A percentile compares a stretch with the other conserved stretches of the same genome.
These are phyloP conservation scores for Microbotryum saponariae DNA, from an alignment of 1,284 basidiomycete species.

Conservation along the genomic window DNA sequence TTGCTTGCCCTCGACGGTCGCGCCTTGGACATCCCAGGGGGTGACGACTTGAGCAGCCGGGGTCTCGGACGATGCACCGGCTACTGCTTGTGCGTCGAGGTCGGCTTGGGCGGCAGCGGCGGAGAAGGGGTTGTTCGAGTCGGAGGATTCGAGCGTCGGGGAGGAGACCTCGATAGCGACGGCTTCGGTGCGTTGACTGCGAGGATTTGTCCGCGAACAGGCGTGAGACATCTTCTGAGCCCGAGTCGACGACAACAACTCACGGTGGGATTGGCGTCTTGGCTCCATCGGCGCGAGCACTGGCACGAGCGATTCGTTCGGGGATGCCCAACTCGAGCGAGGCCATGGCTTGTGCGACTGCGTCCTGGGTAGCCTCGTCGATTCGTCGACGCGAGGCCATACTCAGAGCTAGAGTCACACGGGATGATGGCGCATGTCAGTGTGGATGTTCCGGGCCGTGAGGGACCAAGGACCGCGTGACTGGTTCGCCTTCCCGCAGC, in stretches of 20 bases:
- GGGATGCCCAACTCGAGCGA: slow-evolving; percentile 36
- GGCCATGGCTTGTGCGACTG: slow-evolving; percentile 33
- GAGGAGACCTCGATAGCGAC: slow-evolving; percentile 16
- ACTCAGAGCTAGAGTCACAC: slow-evolving; percentile 18
- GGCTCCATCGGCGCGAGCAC: slow-evolving; percentile 34
- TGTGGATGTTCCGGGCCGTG: not conserved
- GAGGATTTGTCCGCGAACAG: not conserved
- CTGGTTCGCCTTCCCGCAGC: too few species aligned
- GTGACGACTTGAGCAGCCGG: slow-evolving; percentile 73
- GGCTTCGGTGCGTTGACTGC: slow-evolving; percentile 24
- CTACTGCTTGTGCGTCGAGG: too few species aligned
- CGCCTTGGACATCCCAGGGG: slow-evolving; percentile 96
- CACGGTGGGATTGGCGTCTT: slow-evolving; percentile 36
- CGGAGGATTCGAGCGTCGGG: slow-evolving; percentile 15
- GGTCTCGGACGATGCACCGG: not conserved
- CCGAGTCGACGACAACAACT: slow-evolving; percentile 4
- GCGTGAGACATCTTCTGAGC: not conserved
- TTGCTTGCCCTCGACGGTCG: slow-evolving; percentile 83
- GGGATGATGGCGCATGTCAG: not conserved
- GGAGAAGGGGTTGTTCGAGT: slow-evolving; percentile 4
- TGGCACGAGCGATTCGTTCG: slow-evolving; percentile 35
- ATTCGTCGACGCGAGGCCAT: slow-evolving; percentile 29
- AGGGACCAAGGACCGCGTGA: not conserved
- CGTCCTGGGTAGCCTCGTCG: slow-evolving; percentile 25
- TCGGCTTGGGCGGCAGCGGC: too few species aligned